These are phyloP conservation scores for Trichomonas gallinae DNA, from an alignment of 208 protist genomes.

Conservation along the genomic window DNA sequence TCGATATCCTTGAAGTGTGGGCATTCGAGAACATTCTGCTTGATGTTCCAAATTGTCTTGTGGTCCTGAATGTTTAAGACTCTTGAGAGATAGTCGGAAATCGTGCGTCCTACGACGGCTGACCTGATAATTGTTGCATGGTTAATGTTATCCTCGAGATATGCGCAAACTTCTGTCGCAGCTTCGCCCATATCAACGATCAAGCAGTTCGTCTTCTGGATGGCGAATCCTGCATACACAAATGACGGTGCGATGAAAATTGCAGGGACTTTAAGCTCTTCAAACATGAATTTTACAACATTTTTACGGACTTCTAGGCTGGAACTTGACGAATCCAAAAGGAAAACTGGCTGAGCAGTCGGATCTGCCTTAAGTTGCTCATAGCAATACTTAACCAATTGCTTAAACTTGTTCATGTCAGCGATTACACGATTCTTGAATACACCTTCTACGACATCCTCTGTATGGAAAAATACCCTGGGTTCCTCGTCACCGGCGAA, in stretches of 20 bases:
- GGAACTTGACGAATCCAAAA: neutral
- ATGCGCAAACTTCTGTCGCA: neutral
- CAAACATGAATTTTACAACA: neutral
- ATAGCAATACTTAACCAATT: neutral
- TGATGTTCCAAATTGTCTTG: neutral
- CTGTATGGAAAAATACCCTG: neutral
- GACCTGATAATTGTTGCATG: neutral
- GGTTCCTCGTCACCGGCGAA: neutral
- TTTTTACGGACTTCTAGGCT: neutral
- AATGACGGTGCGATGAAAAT: neutral
- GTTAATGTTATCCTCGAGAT: neutral
- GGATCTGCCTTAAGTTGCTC: neutral
- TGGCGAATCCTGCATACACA: neutral
- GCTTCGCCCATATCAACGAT: neutral
- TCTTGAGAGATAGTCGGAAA: neutral
- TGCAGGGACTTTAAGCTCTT: neutral
- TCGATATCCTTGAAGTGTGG: neutral
- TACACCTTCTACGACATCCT: neutral
- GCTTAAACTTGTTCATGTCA: neutral
- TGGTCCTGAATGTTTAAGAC: neutral
- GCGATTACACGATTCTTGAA: neutral
- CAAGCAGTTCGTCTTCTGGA: neutral
- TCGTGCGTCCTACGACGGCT: neutral
- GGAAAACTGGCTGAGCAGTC: neutral
- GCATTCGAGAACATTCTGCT: neutral